These are phyloP conservation scores for Garcia nutans DNA, from an alignment of 345 rosid genomes.

Conservation along the genomic window DNA sequence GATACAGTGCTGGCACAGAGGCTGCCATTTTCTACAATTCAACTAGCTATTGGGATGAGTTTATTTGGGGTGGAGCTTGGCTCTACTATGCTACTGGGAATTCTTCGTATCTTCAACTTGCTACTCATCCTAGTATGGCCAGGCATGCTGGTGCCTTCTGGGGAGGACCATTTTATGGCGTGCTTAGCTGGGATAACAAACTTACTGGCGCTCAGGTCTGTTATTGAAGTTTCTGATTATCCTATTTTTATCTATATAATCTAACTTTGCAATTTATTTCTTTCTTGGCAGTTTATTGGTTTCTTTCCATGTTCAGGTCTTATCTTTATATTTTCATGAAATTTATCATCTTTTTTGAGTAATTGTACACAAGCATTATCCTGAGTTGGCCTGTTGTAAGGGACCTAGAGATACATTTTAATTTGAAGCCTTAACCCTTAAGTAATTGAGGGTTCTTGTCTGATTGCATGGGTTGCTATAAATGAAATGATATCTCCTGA, in stretches of 20 bases:
- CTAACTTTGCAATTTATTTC: conserved; percentile 2
- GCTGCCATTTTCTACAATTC: conserved; percentile 76
- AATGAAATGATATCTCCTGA: not conserved
- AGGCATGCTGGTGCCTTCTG: conserved; percentile 92
- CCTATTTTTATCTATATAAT: not conserved
- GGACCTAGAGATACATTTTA: not conserved
- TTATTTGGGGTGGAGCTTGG: conserved; percentile 95
- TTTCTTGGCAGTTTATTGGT: not conserved
- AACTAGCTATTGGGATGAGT: conserved; percentile 90
- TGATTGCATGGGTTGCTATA: not conserved
- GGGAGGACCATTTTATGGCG: conserved; percentile 87
- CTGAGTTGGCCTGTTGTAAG: not conserved
- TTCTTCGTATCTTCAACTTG: conserved; percentile 63
- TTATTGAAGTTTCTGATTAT: conserved; percentile 12
- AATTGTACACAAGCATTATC: not conserved
- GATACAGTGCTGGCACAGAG: conserved; percentile 78
- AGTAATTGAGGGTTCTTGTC: not conserved
- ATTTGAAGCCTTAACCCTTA: not conserved
- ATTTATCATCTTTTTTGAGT: not conserved
- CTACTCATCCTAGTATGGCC: conserved; percentile 68
- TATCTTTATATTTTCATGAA: not conserved
- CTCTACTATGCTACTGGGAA: conserved; percentile 93
- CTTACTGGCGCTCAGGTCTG: conserved; percentile 92
- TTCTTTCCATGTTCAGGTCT: not conserved
- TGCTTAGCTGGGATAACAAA: conserved; percentile 98